Evolutionary conservation across 177 flowering plant species (phyloP), one percentile per base, ranked within the genome.

Genomic region (Vitis hybrid): DNA sequence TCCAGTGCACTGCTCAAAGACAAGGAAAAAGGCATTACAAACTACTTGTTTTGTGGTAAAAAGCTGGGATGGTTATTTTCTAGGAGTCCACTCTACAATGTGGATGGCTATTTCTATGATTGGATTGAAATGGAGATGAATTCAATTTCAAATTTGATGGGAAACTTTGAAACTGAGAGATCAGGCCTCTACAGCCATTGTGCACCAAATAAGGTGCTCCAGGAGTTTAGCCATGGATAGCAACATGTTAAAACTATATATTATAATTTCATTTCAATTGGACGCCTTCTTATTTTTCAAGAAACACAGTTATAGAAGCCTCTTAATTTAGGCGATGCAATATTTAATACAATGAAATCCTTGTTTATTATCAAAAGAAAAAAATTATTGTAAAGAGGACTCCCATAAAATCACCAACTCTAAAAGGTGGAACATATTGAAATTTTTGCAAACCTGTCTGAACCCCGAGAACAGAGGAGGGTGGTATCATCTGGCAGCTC

Each of bases 401-500:
- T 40, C 30, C 30, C 45, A 40, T 40, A 40, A 40, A 40, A 40
- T 26, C 30, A 26, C 30, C 45, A 5, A 40, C 8, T 26, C n/a
- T 32, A 64, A 30, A 66, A 48, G 11, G 26, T 14, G 71, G 21
- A 66, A 51, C 49, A 62, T 6, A 17, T 45, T 11, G 19, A 60
- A 62, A 26, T 0, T 2, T 57, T 68, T 75, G 54, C 80, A 74
- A 70, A 95, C 99, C 99, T 96, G 83, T 96, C 97, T 54, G 97
- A 90, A 49, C 97, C 95, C 49, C 95, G 93, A 52, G 91, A 86
- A 78, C 97, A 96, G 32, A 79, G 26, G 19, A 96, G 88, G 60
- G 85, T 85, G 13, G 99, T 93, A 62, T 95, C 98, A 75, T 93
- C 97, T 4, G 99, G 97, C 74, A 75, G 83, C 52, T 89, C 93